A percentile compares a stretch with the other conserved stretches of the same genome.
Conservation (phyloP, 495 filamentous ascomycete species). For the Neurospora sp. region DNA sequence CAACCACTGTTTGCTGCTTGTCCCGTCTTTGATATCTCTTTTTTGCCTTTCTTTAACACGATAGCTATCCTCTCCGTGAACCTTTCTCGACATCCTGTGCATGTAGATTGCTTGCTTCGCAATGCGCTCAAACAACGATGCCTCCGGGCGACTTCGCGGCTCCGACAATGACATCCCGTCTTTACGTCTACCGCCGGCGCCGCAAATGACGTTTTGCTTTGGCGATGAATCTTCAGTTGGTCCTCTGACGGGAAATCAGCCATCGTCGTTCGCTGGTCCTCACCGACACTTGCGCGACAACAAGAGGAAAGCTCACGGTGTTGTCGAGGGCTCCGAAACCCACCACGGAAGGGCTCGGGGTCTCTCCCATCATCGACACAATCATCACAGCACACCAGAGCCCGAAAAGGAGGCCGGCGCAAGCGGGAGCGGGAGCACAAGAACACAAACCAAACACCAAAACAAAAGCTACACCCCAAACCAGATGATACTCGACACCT, state of each 20-base stretch:
- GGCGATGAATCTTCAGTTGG: constrained; percentile 44
- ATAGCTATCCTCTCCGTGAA: background rate
- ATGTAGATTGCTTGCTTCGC: background rate
- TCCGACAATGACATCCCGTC: constrained; percentile 17
- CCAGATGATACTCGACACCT: background rate
- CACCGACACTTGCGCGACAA: constrained; percentile 26
- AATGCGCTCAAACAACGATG: constrained; percentile 15
- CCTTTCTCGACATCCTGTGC: background rate
- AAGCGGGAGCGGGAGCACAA: background rate
- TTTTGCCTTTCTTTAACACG: background rate
- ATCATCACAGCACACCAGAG: background rate
- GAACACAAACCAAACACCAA: background rate
- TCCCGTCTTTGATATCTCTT: background rate
- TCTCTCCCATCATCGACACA: background rate
- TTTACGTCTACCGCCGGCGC: constrained; percentile 16
- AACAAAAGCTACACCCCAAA: background rate
- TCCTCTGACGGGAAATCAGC: constrained; percentile 22
- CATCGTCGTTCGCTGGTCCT: constrained; percentile 12
- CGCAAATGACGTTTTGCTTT: constrained; percentile 48
- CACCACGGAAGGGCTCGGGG: background rate
- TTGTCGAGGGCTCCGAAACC: background rate
- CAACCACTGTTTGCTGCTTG: background rate
- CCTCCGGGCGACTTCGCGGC: constrained; percentile 15
- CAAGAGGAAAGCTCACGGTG: constrained; percentile 6
- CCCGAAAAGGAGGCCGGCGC: background rate